Base-by-base conservation (phyloP, 176 grass and related monocot species). In the Phyllostachys edulis region DNA sequence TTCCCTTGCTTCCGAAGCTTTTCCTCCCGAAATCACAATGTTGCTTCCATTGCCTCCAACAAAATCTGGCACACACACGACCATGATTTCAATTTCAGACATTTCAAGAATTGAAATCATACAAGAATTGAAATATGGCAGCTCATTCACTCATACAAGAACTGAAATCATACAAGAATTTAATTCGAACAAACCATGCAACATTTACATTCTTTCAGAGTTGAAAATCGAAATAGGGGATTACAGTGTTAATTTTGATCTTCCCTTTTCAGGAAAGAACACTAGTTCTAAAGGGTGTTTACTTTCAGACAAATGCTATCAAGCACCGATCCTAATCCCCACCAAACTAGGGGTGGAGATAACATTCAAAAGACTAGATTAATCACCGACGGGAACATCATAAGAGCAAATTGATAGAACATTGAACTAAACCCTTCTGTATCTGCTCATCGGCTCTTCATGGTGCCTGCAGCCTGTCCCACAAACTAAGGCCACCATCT, bases 401-500 rank as follows among this genome's bases (percentile, higher is more conserved):
- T 7, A 8, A 41, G 38, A 32, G 70, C 41, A 69, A 76, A 41
- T 26, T 13, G 24, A 41, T 11, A 44, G 0, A 41, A 21, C 40
- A 52, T 12, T 41, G 27, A 20, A 12, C 44, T 2, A 0, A 63
- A 46, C 55, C 16, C 21, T 61, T 38, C 15, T 1, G 7, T n/a
- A 63, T 72, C 51, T 13, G 24, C 15, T 93, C 80, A 93, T 66
- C 61, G 51, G 54, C 87, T 79, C 84, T 92, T 97, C 1, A 3
- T 62, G 73, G 78, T 75, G 69, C 63, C 29, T 29, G 76, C 38
- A 98, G 69, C 86, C 96, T 92, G 70, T 96, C 96, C 96, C 96
- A 95, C 36, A 96, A 81, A 16, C 75, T 94, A 50, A 94, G 79
- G 27, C 93, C 96, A 98, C 67, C 92, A 98, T 68, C 89, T 93